phyloP scores from a whole-genome alignment of 305 asterid species.

The Fraxinus dipetala region DNA sequence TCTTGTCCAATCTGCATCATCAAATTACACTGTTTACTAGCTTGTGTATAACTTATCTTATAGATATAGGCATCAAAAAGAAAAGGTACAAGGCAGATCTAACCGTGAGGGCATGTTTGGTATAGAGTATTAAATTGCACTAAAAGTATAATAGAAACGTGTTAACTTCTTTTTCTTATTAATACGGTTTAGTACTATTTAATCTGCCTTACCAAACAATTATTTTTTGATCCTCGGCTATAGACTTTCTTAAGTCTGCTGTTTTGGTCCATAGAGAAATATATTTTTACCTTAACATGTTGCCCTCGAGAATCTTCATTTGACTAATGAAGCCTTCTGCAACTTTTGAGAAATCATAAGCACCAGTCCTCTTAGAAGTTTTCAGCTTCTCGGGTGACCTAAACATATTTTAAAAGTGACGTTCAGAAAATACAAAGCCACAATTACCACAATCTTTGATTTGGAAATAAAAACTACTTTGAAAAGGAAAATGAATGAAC shows the following conservation, averaged over 20 bases:
- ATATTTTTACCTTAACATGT: conserved; percentile 44
- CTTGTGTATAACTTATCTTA: neutral
- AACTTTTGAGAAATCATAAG: conserved; percentile 33
- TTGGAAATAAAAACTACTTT: neutral
- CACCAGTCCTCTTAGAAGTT: conserved; percentile 30
- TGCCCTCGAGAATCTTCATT: conserved; percentile 47
- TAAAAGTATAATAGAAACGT: neutral
- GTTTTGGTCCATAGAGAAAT: neutral
- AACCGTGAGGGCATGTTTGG: neutral
- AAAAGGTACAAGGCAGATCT: neutral
- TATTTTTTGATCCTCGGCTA: neutral
- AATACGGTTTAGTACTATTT: neutral
- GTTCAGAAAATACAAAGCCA: neutral
- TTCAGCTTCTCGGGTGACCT: conserved; percentile 46
- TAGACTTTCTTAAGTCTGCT: neutral
- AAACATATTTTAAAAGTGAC: conserved; percentile 14
- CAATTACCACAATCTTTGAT: neutral
- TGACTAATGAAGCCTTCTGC: conserved; percentile 39
- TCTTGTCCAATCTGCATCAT: conserved; percentile 58
- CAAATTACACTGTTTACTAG: conserved; percentile 9
- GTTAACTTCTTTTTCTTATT: neutral
- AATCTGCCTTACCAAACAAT: neutral
- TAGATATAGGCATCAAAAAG: neutral
- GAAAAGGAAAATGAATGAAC: neutral
- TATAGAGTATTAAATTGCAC: neutral